Evolutionary conservation across 1,139 yeast genomes (phyloP).

Genomic region (Fermentozyma sake): DNA sequence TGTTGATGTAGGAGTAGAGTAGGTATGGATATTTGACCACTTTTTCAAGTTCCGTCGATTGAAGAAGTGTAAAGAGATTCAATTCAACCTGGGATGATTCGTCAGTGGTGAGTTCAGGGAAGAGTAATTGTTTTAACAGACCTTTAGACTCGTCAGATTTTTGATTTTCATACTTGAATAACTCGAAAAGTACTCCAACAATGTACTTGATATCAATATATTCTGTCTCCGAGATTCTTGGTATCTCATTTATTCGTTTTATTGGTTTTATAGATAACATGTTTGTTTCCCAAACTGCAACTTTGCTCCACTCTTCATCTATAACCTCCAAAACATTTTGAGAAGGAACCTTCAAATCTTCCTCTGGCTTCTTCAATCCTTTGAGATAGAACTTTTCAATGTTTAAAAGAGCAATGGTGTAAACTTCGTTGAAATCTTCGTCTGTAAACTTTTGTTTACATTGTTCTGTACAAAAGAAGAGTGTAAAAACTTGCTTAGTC

Average conservation of each 20-base stretch:
- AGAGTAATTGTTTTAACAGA: too few species aligned
- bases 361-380: constrained; percentile 21
- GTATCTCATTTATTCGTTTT: constrained; percentile 25
- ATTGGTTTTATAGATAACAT: constrained; percentile 22
- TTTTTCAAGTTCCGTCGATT: constrained; percentile 53
- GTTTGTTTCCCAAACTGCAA: constrained; percentile 34
- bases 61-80: constrained; percentile 40
- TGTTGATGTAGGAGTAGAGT: constrained; percentile 44
- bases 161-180: constrained; percentile 11
- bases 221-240: constrained; percentile 32
- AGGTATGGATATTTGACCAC: constrained; percentile 47
- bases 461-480: constrained; percentile 53
- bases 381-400: constrained; percentile 23
- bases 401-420: constrained; percentile 18
- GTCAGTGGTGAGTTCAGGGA: constrained; percentile 8
- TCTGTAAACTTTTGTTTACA: constrained; percentile 37
- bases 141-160: too few species aligned
- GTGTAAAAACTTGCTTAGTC: constrained; percentile 7
- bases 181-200: constrained; percentile 26
- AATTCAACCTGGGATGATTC: constrained; percentile 17
- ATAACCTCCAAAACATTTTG: constrained; percentile 8
- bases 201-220: constrained; percentile 37
- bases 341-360: constrained; percentile 5
- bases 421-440: constrained; percentile 19
- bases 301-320: constrained; percentile 23